phyloP scores from a whole-genome alignment of 2,329 filamentous ascomycete species.

The Diaporthe aspalathi region DNA sequence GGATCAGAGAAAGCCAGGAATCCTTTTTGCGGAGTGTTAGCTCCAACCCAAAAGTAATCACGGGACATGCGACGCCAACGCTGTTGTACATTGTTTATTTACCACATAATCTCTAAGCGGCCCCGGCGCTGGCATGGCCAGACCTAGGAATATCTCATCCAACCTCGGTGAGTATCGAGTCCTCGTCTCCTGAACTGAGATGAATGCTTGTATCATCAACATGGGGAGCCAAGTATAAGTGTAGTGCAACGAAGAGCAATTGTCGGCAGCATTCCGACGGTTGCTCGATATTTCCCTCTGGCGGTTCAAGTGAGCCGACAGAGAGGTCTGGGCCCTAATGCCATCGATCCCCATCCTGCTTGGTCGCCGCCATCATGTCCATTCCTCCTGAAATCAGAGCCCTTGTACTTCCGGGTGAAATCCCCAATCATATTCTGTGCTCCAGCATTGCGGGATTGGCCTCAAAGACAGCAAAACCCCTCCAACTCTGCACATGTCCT shows the following conservation, averaged over 20 bases:
- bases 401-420: background rate
- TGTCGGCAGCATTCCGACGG: background rate
- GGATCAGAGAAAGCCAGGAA: background rate
- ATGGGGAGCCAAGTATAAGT: background rate
- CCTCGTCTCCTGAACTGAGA: too few relatives aligned
- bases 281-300: background rate
- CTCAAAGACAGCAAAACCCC: background rate
- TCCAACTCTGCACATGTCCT: background rate
- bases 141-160: background rate
- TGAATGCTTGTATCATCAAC: too few relatives aligned
- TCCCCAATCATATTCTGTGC: background rate
- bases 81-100: background rate
- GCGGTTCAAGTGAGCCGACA: background rate
- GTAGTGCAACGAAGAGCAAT: background rate
- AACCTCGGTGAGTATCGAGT: background rate
- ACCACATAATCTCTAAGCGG: background rate
- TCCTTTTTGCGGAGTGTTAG: background rate
- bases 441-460: background rate
- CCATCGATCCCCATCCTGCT: background rate
- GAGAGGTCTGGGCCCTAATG: background rate
- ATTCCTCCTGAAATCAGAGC: background rate
- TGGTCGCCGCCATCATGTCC: background rate
- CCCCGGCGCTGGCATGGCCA: background rate
- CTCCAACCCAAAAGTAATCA: too few relatives aligned
- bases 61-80: background rate